phyloP scores from a whole-genome alignment of 371 early-diverging fungal species.

The Circinella umbellata region DNA sequence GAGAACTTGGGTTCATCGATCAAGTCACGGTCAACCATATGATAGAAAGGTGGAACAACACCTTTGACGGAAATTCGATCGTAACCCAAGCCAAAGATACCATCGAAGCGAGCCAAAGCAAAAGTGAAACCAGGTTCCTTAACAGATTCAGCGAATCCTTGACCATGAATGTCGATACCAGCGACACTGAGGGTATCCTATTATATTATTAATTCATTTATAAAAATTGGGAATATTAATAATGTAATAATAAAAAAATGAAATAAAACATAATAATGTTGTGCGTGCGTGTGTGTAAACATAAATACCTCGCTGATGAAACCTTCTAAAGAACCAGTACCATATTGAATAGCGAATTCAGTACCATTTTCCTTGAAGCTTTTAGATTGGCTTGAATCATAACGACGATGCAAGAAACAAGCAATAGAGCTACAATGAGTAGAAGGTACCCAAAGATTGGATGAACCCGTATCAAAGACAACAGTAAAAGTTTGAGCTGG shows the following conservation, averaged over 20 bases:
- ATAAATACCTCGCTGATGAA: constrained; percentile 71
- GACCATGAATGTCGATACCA: constrained; percentile 61
- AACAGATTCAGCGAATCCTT: constrained; percentile 90
- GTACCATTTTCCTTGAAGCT: constrained; percentile 89
- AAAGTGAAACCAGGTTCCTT: constrained; percentile 92
- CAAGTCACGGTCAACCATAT: constrained; percentile 77
- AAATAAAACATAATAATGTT: no score
- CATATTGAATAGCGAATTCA: constrained; percentile 89
- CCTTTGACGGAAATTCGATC: constrained; percentile 86
- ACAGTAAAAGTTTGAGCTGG: constrained; percentile 92
- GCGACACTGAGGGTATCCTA: constrained; percentile 79
- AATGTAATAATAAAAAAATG: no score
- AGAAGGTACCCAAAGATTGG: constrained; percentile 97
- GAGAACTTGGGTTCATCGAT: constrained; percentile 83
- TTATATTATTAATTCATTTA: neutral
- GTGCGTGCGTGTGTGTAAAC: no score
- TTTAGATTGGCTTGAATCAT: constrained; percentile 72
- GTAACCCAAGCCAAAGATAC: constrained; percentile 91
- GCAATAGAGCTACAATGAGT: constrained; percentile 92
- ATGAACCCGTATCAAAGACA: constrained; percentile 95
- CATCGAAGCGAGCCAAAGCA: constrained; percentile 91
- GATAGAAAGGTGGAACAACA: constrained; percentile 92
- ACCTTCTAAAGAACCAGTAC: constrained; percentile 93
- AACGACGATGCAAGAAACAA: constrained; percentile 90
- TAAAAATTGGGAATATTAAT: neutral